phyloP scores from a whole-genome alignment of 2,329 filamentous ascomycete genomes.

The Scedosporium apiospermum region DNA sequence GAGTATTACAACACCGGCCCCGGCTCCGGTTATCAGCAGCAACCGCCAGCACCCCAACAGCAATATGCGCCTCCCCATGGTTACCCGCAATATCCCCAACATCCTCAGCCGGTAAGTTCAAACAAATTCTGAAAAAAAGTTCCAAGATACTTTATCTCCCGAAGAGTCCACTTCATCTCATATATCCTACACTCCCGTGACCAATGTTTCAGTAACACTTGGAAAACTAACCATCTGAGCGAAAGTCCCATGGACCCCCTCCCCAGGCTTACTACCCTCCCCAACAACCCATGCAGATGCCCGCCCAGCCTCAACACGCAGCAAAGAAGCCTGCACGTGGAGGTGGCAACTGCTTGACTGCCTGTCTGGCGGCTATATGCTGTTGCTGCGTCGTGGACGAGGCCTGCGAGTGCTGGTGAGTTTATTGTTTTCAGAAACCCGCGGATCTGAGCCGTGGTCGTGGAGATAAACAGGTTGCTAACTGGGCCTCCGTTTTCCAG shows the following conservation, averaged over 20 bases:
- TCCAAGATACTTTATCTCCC: background rate
- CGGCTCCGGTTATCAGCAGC: background rate
- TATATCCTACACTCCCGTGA: background rate
- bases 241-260: constrained; percentile 13
- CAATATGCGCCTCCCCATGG: background rate
- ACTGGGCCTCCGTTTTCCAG: constrained; percentile 13
- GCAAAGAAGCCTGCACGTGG: constrained; percentile 22
- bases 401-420: constrained; percentile 40
- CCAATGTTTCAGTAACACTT: background rate
- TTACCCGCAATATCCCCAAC: constrained; percentile 22
- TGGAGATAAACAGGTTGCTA: background rate
- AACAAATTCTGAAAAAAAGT: background rate
- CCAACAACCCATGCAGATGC: constrained; percentile 32
- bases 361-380: constrained; percentile 38
- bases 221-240: constrained; percentile 10
- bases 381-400: constrained; percentile 42
- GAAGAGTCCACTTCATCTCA: background rate
- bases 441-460: too few species aligned
- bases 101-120: constrained; percentile 28
- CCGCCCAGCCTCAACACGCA: constrained; percentile 22
- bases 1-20: constrained; percentile 7
- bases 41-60: constrained; percentile 1
- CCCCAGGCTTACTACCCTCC: constrained; percentile 20
- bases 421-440: constrained; percentile 6
- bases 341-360: constrained; percentile 32